These are phyloP conservation scores for Nicotiana undulata DNA, from an alignment of 257 asterid genomes.

Conservation along the genomic window DNA sequence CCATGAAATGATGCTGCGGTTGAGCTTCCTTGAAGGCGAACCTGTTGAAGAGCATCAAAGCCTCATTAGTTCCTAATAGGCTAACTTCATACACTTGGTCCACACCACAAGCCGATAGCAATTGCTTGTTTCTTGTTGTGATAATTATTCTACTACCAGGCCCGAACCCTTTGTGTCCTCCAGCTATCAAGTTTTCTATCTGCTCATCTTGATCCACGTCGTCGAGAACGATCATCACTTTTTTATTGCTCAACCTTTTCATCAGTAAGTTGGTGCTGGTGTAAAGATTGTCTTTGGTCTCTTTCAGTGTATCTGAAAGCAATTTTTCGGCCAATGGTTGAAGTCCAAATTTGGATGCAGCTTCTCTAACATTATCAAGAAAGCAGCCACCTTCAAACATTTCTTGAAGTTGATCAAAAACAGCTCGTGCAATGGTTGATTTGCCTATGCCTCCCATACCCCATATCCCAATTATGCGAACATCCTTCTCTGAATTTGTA, in stretches of 20 bases:
- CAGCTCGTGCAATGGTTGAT: constrained; percentile 13
- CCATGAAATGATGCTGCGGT: background rate
- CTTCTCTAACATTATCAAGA: constrained; percentile 15
- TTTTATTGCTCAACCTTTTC: constrained; percentile 11
- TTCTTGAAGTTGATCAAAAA: background rate
- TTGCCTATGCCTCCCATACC: constrained; percentile 22
- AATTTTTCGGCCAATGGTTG: background rate
- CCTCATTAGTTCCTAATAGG: background rate
- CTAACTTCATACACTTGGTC: constrained; percentile 4
- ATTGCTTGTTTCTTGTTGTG: constrained; percentile 10
- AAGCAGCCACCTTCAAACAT: constrained; percentile 8
- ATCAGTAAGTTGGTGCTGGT: background rate
- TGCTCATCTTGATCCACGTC: constrained; percentile 12
- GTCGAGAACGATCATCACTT: constrained; percentile 11
- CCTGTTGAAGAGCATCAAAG: constrained; percentile 4
- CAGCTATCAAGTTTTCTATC: background rate
- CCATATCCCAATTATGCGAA: constrained; percentile 9
- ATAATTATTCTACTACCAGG: constrained; percentile 10
- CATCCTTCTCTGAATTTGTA: background rate
- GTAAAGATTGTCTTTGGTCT: constrained; percentile 4
- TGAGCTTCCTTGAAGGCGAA: constrained; percentile 7
- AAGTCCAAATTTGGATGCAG: constrained; percentile 2
- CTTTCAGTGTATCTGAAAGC: constrained; percentile 2
- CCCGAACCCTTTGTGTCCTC: background rate
- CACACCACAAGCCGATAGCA: background rate